Evolutionary conservation across 352 stramenopile genomes (phyloP), one percentile per base, ranked within the genome.

Genomic region (Phytopythium helicoides): DNA sequence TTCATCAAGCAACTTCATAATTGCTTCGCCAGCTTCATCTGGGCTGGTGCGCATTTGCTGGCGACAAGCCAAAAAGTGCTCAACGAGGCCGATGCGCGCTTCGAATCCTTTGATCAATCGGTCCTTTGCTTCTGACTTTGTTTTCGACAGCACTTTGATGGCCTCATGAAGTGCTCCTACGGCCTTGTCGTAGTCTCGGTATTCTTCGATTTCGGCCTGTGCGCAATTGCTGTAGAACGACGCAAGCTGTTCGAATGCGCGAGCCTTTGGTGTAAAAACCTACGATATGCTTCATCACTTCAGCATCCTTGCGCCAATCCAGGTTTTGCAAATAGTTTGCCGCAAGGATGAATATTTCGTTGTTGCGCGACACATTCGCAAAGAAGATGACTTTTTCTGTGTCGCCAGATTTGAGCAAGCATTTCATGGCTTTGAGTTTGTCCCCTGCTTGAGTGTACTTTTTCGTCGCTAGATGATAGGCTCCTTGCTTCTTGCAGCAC

Each of bases 351-450:
- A 97, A 98, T 46, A 98, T 98, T 53, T 98, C 94, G 40, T 81
- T 83, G 64, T 94, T 95, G 40, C 92, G 75, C 10, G 80, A 96
- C 8, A 97, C 79, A 51, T 91, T 96, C 34, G 95, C 92, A 56
- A 98, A 98, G 64, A 97, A 97, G 31, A 98, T 87, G n/a, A 94
- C 76, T 45, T 95, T 97, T 59, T 98, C 95, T 18, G 89, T 98
- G 62, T 98, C 92, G 16, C 94, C 95, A 15, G 83, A 96, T 64
- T 97, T 96, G 47, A 98, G 73, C 48, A 98, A 65, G 57, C 94
- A 98, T 62, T 98, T 98, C 77, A 98, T 96, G 15, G 93, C 95
- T 50, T 95, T 87, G 19, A 97, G 64, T 18, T 92, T 93, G 50
- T 97, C 82, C 14, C 92, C 93, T 1, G 92, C 92, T 58, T 98